Evolutionary conservation across 495 filamentous ascomycete species (phyloP).

Genomic region (Friedmanniomyces simplex): DNA sequence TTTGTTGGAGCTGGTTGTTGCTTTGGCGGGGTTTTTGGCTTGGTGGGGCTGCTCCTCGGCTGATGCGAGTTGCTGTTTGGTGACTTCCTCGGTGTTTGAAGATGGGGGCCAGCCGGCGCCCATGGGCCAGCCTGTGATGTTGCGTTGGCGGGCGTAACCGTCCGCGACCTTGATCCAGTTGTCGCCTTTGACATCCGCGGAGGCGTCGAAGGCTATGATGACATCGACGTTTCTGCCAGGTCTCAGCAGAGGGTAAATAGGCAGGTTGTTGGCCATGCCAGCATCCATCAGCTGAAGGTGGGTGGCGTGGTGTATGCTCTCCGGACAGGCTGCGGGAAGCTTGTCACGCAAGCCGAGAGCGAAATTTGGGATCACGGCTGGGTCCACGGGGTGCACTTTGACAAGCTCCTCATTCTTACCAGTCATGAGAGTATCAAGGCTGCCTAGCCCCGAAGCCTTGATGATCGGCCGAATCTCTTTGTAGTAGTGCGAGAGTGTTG

Average conservation of each 20-base stretch:
- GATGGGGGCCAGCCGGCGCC: constrained; percentile 79
- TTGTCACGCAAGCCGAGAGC: constrained; percentile 64
- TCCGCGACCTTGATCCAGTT: constrained; percentile 93
- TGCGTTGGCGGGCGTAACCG: constrained; percentile 79
- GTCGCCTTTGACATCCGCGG: constrained; percentile 70
- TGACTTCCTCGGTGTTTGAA: constrained; percentile 41
- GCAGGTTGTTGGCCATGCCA: constrained; percentile 95
- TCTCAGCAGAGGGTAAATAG: constrained; percentile 84
- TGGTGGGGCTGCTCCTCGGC: constrained; percentile 61
- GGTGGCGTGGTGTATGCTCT: constrained; percentile 55
- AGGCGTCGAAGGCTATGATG: constrained; percentile 81
- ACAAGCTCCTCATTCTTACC: constrained; percentile 70
- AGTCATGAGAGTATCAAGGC: constrained; percentile 77
- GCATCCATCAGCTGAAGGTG: constrained; percentile 87
- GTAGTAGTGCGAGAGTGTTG: constrained; percentile 90
- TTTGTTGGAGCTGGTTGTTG: constrained; percentile 21
- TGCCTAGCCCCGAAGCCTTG: constrained; percentile 57
- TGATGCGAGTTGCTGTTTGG: constrained; percentile 53
- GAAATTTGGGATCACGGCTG: constrained; percentile 79
- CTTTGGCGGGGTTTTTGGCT: constrained; percentile 34
- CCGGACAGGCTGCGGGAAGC: constrained; percentile 62
- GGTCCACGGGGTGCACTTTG: constrained; percentile 87
- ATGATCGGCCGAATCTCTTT: constrained; percentile 77
- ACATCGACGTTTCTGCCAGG: constrained; percentile 82
- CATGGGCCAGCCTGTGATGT: constrained; percentile 85